A percentile compares a stretch with the other conserved stretches of the same genome.
phyloP scores from a whole-genome alignment of 1,284 basidiomycete species.

The Xerocomus nothofagi region DNA sequence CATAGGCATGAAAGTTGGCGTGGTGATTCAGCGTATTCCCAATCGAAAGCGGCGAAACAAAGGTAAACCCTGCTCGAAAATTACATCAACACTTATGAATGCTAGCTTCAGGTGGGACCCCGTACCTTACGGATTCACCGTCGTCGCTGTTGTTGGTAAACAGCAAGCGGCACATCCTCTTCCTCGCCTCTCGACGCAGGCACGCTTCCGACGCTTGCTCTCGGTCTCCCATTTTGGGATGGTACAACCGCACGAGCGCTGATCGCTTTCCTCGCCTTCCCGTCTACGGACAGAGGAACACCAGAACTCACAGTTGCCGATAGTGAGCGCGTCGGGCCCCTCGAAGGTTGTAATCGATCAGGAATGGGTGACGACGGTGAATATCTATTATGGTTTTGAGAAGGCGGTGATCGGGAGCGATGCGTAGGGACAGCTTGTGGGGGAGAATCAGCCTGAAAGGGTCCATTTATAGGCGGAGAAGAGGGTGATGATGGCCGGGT shows the following conservation, averaged over 20 bases:
- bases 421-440: constrained; percentile 19
- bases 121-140: constrained; percentile 38
- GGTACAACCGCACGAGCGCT: constrained; percentile 61
- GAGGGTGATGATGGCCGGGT: constrained; percentile 17
- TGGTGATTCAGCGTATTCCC: constrained; percentile 9
- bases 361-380: constrained; percentile 30
- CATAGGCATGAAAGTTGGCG: constrained; percentile 3
- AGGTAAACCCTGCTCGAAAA: constrained; percentile 10
- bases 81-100: constrained; percentile 10
- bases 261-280: constrained; percentile 58
- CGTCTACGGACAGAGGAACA: constrained; percentile 46
- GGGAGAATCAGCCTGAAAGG: constrained; percentile 12
- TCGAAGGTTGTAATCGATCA: constrained; percentile 34
- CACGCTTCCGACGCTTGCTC: constrained; percentile 37
- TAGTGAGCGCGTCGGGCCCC: constrained; percentile 57
- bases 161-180: constrained; percentile 73
- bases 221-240: constrained; percentile 42
- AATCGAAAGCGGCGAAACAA: constrained; percentile 2
- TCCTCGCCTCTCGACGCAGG: constrained; percentile 50
- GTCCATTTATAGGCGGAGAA: constrained; percentile 33
- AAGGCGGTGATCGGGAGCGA: constrained; percentile 39
- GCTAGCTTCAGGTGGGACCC: neutral
- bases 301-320: constrained; percentile 60
- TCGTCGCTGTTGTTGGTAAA: constrained; percentile 72
- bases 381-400: constrained; percentile 42